These are phyloP conservation scores for Paspalum notatum DNA, from an alignment of 176 grass and related monocot genomes.

Conservation along the genomic window DNA sequence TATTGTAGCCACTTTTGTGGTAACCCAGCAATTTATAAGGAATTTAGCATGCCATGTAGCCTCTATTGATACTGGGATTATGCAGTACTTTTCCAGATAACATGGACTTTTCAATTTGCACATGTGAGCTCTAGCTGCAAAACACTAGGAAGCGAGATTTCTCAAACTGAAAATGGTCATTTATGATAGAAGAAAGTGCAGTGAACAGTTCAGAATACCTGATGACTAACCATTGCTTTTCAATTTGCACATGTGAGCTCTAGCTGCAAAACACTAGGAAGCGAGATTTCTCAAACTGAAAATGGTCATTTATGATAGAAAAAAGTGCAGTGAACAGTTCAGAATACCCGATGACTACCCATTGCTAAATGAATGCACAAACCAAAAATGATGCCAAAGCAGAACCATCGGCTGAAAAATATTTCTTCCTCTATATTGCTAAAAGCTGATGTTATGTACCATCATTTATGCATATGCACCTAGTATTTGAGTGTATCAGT, in stretches of 20 bases:
- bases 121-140: background rate
- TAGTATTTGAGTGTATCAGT: slow-evolving; percentile 22
- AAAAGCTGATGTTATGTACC: background rate
- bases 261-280: background rate
- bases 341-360: background rate
- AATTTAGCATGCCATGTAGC: background rate
- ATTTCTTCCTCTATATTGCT: background rate
- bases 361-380: background rate
- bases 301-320: background rate
- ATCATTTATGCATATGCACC: background rate
- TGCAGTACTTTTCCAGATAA: background rate
- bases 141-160: background rate
- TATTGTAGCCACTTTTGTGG: slow-evolving; percentile 17
- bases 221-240: background rate
- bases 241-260: background rate
- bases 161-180: background rate
- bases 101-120: background rate
- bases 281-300: background rate
- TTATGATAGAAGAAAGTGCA: background rate
- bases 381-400: background rate
- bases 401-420: background rate
- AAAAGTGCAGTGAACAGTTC: background rate
- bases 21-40: background rate
- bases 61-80: background rate
- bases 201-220: background rate